Evolutionary conservation across 768 basidiomycete genomes (phyloP).

Genomic region (Psilocybe azurescens): DNA sequence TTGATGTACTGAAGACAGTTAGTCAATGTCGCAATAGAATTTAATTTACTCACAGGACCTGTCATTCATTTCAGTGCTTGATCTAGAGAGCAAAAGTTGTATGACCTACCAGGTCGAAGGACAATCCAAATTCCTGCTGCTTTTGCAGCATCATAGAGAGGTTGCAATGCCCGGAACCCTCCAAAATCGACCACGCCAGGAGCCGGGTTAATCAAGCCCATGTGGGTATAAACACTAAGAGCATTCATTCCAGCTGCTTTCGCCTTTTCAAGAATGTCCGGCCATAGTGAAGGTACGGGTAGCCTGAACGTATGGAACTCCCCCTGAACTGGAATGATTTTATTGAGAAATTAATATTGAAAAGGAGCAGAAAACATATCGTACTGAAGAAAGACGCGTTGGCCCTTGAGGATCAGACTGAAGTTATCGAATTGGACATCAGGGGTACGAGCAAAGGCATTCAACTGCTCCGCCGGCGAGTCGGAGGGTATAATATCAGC

Average conservation of each 20-base stretch:
- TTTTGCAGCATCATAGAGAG: slow-evolving; percentile 76
- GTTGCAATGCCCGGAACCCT: slow-evolving; percentile 70
- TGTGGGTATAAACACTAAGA: slow-evolving; percentile 80
- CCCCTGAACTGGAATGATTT: slow-evolving; percentile 59
- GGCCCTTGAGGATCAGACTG: slow-evolving; percentile 70
- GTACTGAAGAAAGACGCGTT: slow-evolving; percentile 75
- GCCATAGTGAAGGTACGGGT: slow-evolving; percentile 81
- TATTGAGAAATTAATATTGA: background rate
- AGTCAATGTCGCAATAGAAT: background rate
- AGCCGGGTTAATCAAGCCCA: slow-evolving; percentile 79
- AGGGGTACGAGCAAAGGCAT: slow-evolving; percentile 32
- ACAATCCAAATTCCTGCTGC: slow-evolving; percentile 80
- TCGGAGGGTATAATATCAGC: slow-evolving; percentile 9
- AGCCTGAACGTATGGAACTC: slow-evolving; percentile 87
- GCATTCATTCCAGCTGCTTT: slow-evolving; percentile 84
- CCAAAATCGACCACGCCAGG: slow-evolving; percentile 76
- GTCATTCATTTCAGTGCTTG: background rate
- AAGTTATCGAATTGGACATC: slow-evolving; percentile 67
- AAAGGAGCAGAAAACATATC: slow-evolving; percentile 21
- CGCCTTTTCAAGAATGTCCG: slow-evolving; percentile 80
- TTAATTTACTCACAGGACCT: slow-evolving; percentile 43
- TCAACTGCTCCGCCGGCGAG: background rate
- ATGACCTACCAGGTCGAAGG: slow-evolving; percentile 67
- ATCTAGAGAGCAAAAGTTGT: background rate
- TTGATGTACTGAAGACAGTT: slow-evolving; percentile 63